Evolutionary conservation across 2,329 filamentous ascomycete species (phyloP), one percentile per base, ranked within the genome.

Genomic region (Cytospora schulzeri): DNA sequence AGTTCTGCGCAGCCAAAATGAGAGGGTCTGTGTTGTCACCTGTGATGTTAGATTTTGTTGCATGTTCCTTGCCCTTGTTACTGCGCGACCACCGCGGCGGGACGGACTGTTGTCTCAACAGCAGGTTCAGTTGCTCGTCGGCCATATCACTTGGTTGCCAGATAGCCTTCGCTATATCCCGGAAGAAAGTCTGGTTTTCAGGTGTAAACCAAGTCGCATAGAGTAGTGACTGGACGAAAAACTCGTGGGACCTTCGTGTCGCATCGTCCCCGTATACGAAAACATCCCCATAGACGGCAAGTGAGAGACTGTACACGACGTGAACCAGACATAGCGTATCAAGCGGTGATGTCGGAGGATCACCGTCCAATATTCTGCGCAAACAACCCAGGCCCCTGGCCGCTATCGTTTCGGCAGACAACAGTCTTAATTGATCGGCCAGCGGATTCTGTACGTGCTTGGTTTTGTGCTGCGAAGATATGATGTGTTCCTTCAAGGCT

Each of bases 271-370:
- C 79, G 61, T 82, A 76, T 0, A 56, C 45, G 45, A 22, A 22
- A 12, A 4, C n/a, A 48, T 24, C n/a, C 4, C 11, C n/a, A 48
- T 48, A 48, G 6, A 82, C 69, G 17, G 82, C 75, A 12, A 83
- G 68, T 4, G 79, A 83, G 45, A 85, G 76, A 15, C 82, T 80
- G 67, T 84, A 85, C 28, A 81, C 74, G 24, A 85, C 67, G 62
- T 86, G 83, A 35, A 84, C 70, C 66, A 85, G 81, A 69, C 82
- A 85, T 1, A 86, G 69, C 2, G 79, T 76, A 31, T 82, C 76
- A 31, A 81, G 68, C 4, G 83, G 75, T 1, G 78, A 77, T 3
- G 72, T 70, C 0, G 75, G 71, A 8, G 73, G 71, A n/a, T 69
- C 69, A 3, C 78, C 80, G 26, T 76, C 72, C 0, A 84, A 67